Evolutionary conservation across 2,329 filamentous ascomycete species (phyloP), one percentile per base, ranked within the genome.

Genomic region (Harringtonia lauricola): DNA sequence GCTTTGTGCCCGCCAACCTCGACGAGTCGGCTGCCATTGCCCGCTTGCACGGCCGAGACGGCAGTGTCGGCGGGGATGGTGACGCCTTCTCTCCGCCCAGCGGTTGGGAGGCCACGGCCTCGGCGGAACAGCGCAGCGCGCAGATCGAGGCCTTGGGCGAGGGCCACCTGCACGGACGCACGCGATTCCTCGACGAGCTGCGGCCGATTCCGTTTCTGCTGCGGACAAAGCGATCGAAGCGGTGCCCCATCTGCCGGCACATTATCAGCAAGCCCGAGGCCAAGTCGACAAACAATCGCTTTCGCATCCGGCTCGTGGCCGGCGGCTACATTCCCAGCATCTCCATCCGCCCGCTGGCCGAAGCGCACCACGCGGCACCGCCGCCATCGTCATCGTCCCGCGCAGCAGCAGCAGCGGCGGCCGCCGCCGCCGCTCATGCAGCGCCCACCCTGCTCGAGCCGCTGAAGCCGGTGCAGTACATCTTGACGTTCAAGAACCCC

Each of bases 261-360:
- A 95, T 96, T 58, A 83, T 98, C 53, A 85, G 87, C 48, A 94
- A 94, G 60, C 92, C 90, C 14, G 92, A 98, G 63, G 77, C 81
- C 47, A 98, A 96, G 62, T 81, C 94, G 28, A 79, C 80, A 38
- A 90, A 84, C 42, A 92, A 85, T 8, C 83, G 89, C 26, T 96
- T 92, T 73, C 85, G 90, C 55, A 95, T 98, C 61, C 84, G 86
- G 43, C 74, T 96, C 1, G 81, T 96, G 6, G 94, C 92, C 19
- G 76, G 82, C 44, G 87, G 82, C 58, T 90, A 94, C 63, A 86
- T 98, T 49, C 92, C 92, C 1, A 80, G 79, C 47, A 79, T 95
- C 48, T 76, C 79, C 26, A 76, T 95, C 53, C 76, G 77, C 40
- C 79, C 82, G 22, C 65, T 86, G 40, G 62, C 66, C 18, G n/a